phyloP scores from a whole-genome alignment of 345 rosid species.

The Psidium friedrichsthalianum region DNA sequence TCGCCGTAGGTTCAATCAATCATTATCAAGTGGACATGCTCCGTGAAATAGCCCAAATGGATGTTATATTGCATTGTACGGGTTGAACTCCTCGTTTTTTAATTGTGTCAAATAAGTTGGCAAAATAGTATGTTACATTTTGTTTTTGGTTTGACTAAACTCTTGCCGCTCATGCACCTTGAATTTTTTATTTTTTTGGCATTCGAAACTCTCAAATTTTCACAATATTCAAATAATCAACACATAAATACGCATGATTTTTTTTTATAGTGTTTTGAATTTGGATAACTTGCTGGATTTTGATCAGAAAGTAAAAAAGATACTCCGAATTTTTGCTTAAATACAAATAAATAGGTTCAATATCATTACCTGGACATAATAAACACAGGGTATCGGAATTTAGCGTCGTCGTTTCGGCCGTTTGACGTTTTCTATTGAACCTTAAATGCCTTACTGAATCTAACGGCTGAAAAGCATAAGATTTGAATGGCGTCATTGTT shows the following conservation, averaged over 20 bases:
- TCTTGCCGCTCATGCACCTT: neutral
- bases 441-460: neutral
- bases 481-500: neutral
- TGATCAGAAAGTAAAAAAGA: neutral
- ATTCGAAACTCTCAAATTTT: neutral
- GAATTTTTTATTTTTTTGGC: neutral
- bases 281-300: neutral
- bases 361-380: neutral
- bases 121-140: neutral
- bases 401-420: neutral
- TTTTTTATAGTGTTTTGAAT: neutral
- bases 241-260: neutral
- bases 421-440: neutral
- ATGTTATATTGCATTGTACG: neutral
- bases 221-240: fast-evolving
- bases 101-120: neutral
- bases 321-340: neutral
- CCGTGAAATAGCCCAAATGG: neutral
- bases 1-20: neutral
- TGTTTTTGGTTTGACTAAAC: neutral
- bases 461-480: neutral
- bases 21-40: neutral
- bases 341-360: neutral
- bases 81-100: neutral
- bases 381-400: neutral